Evolutionary conservation across 768 basidiomycete species (phyloP).

Genomic region (Suillus fuscotomentosus): DNA sequence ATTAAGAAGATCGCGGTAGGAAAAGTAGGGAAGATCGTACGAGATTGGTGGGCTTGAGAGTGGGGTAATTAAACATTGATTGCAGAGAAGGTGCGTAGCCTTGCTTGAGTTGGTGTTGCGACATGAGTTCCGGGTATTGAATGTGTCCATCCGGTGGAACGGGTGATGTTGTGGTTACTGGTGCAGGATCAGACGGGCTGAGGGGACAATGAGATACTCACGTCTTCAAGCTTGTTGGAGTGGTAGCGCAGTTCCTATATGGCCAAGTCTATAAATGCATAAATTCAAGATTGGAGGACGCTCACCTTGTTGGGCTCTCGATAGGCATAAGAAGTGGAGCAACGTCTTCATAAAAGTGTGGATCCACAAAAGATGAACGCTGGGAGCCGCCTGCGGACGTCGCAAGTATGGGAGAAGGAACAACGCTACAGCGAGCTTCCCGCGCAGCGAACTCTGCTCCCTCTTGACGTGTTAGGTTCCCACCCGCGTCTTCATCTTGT

Average conservation of each 20-base stretch:
- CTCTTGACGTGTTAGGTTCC: conserved; percentile 41
- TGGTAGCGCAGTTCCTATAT: conserved; percentile 20
- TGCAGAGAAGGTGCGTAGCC: conserved; percentile 77
- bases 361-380: conserved; percentile 31
- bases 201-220: conserved; percentile 23
- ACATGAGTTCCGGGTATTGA: conserved; percentile 74
- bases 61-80: conserved; percentile 61
- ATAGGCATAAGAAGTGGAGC: conserved; percentile 52
- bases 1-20: no score
- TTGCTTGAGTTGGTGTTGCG: conserved; percentile 72
- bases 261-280: conserved; percentile 22
- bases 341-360: conserved; percentile 28
- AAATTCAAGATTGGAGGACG: conserved; percentile 42
- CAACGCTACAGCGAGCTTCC: conserved; percentile 37
- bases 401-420: conserved; percentile 26
- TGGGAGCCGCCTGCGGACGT: conserved; percentile 33
- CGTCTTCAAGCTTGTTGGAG: conserved; percentile 35
- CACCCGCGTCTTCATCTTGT: no score
- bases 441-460: conserved; percentile 55
- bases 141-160: conserved; percentile 48
- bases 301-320: conserved; percentile 59
- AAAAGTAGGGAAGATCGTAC: no score
- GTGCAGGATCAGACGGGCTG: conserved; percentile 45
- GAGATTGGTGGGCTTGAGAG: conserved; percentile 13
- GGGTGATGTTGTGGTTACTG: conserved; percentile 69